These are phyloP conservation scores for Neofusicoccum cordaticola DNA, from an alignment of 2,329 filamentous ascomycete genomes.

Conservation along the genomic window DNA sequence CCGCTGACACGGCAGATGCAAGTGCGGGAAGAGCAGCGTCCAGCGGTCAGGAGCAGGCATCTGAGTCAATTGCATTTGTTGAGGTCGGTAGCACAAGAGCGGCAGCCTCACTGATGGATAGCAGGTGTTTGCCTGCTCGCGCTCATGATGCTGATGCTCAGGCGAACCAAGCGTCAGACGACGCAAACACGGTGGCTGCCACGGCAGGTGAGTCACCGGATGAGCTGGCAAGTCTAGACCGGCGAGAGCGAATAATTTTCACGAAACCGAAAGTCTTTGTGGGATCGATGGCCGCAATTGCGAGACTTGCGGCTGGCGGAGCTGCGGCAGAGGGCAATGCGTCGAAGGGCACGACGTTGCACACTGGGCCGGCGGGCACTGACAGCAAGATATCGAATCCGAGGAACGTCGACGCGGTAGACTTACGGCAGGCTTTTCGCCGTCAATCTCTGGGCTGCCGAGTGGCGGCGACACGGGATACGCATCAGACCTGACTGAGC, in stretches of 20 bases:
- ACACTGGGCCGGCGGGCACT: background rate
- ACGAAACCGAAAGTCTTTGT: conserved; percentile 2
- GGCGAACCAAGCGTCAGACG: conserved; percentile 7
- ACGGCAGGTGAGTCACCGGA: conserved; percentile 13
- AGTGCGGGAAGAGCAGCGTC: background rate
- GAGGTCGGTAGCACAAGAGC: background rate
- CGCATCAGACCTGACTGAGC: conserved; percentile 4
- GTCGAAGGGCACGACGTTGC: conserved; percentile 6
- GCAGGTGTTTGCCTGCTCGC: conserved; percentile 3
- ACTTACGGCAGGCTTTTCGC: background rate
- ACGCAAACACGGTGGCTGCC: conserved; percentile 9
- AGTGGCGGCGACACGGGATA: background rate
- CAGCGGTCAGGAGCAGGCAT: conserved; percentile 9
- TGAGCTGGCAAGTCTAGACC: conserved; percentile 8
- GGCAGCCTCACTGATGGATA: background rate
- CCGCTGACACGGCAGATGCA: conserved; percentile 1
- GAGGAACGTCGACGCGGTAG: background rate
- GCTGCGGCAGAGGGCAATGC: conserved; percentile 1
- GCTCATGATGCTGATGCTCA: conserved; percentile 13
- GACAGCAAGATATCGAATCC: background rate
- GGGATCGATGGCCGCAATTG: background rate
- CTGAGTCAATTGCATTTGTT: conserved; percentile 6
- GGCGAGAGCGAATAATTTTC: conserved; percentile 6
- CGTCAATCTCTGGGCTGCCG: background rate
- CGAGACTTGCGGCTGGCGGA: background rate